Conservation (phyloP, 2,329 filamentous ascomycete species). For the Lachnellula cervina region DNA sequence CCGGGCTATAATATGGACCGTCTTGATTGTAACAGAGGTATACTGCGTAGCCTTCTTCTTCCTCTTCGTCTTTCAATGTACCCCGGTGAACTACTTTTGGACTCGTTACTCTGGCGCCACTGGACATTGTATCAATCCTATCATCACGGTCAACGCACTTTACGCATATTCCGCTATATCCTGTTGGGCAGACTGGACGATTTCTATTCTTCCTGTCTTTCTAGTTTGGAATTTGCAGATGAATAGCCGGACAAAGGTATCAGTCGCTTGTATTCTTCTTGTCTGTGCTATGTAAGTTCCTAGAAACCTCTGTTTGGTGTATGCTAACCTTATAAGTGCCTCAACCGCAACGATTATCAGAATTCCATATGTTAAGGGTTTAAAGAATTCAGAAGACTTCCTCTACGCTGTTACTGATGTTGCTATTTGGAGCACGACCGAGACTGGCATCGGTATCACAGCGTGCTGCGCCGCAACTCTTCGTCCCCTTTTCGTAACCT, state of each 20-base stretch:
- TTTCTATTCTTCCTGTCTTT: conserved; percentile 46
- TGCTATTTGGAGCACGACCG: conserved; percentile 26
- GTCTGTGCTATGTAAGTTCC: conserved; percentile 45
- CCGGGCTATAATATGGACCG: conserved; percentile 33
- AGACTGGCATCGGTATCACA: conserved; percentile 22
- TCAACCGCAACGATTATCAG: conserved; percentile 27
- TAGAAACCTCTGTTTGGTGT: not conserved
- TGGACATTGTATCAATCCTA: conserved; percentile 36
- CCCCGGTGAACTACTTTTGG: conserved; percentile 46
- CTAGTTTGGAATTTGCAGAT: conserved; percentile 49
- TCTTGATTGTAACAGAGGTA: conserved; percentile 32
- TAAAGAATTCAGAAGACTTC: conserved; percentile 19
- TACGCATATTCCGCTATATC: conserved; percentile 43
- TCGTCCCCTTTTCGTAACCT: conserved; percentile 18
- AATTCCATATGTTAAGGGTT: conserved; percentile 24
- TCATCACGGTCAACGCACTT: no score
- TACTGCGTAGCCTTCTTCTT: conserved; percentile 41
- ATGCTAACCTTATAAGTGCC: conserved; percentile 9
- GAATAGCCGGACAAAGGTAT: conserved; percentile 41
- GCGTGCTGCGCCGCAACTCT: conserved; percentile 21
- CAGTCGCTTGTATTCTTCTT: conserved; percentile 43
- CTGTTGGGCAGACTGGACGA: conserved; percentile 43
- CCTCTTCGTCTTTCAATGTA: conserved; percentile 46
- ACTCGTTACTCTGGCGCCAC: conserved; percentile 32
- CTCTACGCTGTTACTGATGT: conserved; percentile 23